Evolutionary conservation across 1,284 basidiomycete genomes (phyloP).

Genomic region (Pseudozyma tsukubaensis): DNA sequence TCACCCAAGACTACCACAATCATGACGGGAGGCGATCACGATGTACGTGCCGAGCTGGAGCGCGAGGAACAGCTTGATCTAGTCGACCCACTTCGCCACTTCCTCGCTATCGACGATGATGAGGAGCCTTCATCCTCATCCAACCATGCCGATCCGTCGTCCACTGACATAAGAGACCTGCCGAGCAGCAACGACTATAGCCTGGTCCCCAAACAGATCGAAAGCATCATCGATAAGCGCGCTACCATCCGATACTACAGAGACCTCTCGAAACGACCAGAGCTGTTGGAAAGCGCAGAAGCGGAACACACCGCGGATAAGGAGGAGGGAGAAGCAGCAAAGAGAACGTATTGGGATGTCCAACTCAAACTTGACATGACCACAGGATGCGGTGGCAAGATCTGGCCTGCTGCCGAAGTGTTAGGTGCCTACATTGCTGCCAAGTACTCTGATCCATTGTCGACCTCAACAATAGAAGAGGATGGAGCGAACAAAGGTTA

Average conservation of each 20-base stretch:
- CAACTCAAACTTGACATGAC: slow-evolving; percentile 78
- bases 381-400: slow-evolving; percentile 88
- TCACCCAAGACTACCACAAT: not conserved
- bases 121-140: slow-evolving; percentile 7
- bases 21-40: not conserved
- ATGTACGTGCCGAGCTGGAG: slow-evolving; percentile 20
- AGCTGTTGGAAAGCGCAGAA: not conserved
- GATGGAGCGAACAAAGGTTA: slow-evolving; percentile 5
- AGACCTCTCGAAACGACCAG: slow-evolving; percentile 29
- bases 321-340: not conserved
- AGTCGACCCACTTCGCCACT: slow-evolving; percentile 76
- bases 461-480: not conserved
- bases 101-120: slow-evolving; percentile 70
- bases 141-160: not conserved
- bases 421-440: slow-evolving; percentile 63
- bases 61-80: slow-evolving; percentile 73
- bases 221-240: slow-evolving; percentile 70
- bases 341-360: slow-evolving; percentile 56
- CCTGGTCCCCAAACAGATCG: slow-evolving; percentile 74
- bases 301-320: not conserved
- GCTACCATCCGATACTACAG: slow-evolving; percentile 53
- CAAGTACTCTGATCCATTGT: slow-evolving; percentile 14
- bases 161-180: slow-evolving; percentile 15
- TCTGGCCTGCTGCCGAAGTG: slow-evolving; percentile 93
- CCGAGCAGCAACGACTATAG: slow-evolving; percentile 22